Conservation (phyloP, 2,329 filamentous ascomycete species). For the Paecilomyces niveus region DNA sequence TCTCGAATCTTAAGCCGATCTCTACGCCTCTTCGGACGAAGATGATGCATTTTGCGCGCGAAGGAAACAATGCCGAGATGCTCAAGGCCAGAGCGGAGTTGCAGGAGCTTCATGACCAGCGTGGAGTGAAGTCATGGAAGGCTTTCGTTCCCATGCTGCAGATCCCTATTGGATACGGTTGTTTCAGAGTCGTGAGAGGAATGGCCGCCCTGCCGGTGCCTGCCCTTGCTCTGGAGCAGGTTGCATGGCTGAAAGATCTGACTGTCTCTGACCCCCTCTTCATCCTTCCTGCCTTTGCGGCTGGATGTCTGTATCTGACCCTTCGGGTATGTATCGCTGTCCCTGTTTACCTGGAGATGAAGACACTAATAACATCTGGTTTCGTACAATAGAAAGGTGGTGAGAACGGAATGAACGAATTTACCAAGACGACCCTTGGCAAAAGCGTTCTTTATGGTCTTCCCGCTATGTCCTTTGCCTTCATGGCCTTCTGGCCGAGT, state of each 20-base stretch:
- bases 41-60: constrained; percentile 40
- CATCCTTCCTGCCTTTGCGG: constrained; percentile 60
- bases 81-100: constrained; percentile 45
- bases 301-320: constrained; percentile 50
- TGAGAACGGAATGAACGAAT: constrained; percentile 26
- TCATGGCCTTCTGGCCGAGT: constrained; percentile 51
- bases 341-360: background rate
- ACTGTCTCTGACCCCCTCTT: constrained; percentile 70
- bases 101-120: constrained; percentile 42
- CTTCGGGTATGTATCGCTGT: constrained; percentile 46
- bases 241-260: constrained; percentile 74
- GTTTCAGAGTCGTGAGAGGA: constrained; percentile 67
- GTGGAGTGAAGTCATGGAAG: constrained; percentile 48
- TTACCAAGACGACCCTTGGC: constrained; percentile 20
- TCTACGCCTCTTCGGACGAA: constrained; percentile 50
- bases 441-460: constrained; percentile 37
- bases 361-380: background rate
- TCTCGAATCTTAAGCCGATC: constrained; percentile 54
- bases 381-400: constrained; percentile 27
- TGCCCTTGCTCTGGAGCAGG: constrained; percentile 61
- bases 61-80: constrained; percentile 42
- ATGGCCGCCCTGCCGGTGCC: constrained; percentile 78
- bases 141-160: constrained; percentile 54
- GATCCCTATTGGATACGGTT: constrained; percentile 68
- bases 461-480: constrained; percentile 45